These are phyloP conservation scores for Serpula lacrymans DNA, from an alignment of 768 basidiomycete genomes.

Conservation along the genomic window DNA sequence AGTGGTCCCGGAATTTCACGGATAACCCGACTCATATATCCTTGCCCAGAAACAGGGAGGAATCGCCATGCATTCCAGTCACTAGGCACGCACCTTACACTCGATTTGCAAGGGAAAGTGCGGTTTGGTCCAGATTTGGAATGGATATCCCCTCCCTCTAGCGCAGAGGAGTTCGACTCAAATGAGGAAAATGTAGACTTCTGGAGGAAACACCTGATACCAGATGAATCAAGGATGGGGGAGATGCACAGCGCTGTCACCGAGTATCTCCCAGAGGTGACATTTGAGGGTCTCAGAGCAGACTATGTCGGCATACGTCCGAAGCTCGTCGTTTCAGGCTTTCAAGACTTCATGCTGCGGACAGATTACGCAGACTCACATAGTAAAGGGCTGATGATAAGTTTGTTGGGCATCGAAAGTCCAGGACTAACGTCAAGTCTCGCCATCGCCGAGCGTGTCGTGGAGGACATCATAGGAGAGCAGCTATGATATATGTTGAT, in stretches of 20 bases:
- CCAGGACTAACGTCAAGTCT: conserved; percentile 88
- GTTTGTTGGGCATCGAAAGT: conserved; percentile 85
- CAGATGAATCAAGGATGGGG: conserved; percentile 54
- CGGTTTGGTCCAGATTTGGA: conserved; percentile 93
- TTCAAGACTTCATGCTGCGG: conserved; percentile 81
- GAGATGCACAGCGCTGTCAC: conserved; percentile 73
- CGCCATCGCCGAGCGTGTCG: conserved; percentile 83
- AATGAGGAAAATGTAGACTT: conserved; percentile 60
- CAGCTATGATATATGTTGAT: conserved; percentile 2
- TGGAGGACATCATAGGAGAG: conserved; percentile 50
- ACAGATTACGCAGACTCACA: conserved; percentile 53
- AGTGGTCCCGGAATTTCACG: conserved; percentile 68
- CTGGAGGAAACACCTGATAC: conserved; percentile 67
- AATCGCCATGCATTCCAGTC: conserved; percentile 70
- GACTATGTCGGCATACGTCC: conserved; percentile 88
- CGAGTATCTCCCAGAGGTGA: conserved; percentile 66
- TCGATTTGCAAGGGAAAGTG: conserved; percentile 81
- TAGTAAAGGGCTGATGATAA: conserved; percentile 55
- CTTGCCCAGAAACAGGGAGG: conserved; percentile 69
- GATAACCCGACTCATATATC: conserved; percentile 83
- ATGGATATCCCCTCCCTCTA: conserved; percentile 62
- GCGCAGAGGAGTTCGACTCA: conserved; percentile 20
- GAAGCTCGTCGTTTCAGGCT: conserved; percentile 80
- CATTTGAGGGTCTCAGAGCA: conserved; percentile 58
- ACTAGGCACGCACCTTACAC: conserved; percentile 87